These are phyloP conservation scores for Colletotrichum sp. DNA, from an alignment of 2,329 filamentous ascomycete genomes.

Conservation along the genomic window DNA sequence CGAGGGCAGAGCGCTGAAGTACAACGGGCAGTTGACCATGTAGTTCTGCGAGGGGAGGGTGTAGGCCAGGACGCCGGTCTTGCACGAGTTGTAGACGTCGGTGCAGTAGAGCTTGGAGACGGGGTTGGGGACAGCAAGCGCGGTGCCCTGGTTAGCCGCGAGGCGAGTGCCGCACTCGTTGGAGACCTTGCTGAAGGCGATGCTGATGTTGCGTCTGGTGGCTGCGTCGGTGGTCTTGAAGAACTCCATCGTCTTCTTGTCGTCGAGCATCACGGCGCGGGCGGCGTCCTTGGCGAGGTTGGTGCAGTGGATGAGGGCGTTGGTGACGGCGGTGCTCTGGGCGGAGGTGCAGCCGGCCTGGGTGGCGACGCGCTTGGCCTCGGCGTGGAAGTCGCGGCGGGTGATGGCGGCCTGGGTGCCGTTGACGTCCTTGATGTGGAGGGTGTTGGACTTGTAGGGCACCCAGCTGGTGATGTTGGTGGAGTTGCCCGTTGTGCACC, in stretches of 20 bases:
- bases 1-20: slow-evolving; percentile 58
- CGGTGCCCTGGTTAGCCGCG: slow-evolving; percentile 35
- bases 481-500: slow-evolving; percentile 51
- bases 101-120: slow-evolving; percentile 61
- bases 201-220: slow-evolving; percentile 49
- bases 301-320: slow-evolving; percentile 55
- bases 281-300: slow-evolving; percentile 52
- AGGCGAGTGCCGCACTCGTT: slow-evolving; percentile 56
- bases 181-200: slow-evolving; percentile 53
- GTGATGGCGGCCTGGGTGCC: slow-evolving; percentile 54
- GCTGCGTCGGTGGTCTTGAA: slow-evolving; percentile 59
- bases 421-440: slow-evolving; percentile 59
- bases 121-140: not conserved
- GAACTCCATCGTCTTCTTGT: slow-evolving; percentile 57
- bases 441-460: slow-evolving; percentile 58
- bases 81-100: slow-evolving; percentile 59
- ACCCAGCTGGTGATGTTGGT: slow-evolving; percentile 55
- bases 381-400: slow-evolving; percentile 43
- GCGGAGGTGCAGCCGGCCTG: slow-evolving; percentile 55
- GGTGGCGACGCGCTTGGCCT: slow-evolving; percentile 49
- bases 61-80: slow-evolving; percentile 59
- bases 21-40: slow-evolving; percentile 66
- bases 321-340: slow-evolving; percentile 40
- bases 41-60: slow-evolving; percentile 57
- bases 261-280: not conserved